Evolutionary conservation across 345 rosid genomes (phyloP).

Genomic region (Anastatica hierochuntica): DNA sequence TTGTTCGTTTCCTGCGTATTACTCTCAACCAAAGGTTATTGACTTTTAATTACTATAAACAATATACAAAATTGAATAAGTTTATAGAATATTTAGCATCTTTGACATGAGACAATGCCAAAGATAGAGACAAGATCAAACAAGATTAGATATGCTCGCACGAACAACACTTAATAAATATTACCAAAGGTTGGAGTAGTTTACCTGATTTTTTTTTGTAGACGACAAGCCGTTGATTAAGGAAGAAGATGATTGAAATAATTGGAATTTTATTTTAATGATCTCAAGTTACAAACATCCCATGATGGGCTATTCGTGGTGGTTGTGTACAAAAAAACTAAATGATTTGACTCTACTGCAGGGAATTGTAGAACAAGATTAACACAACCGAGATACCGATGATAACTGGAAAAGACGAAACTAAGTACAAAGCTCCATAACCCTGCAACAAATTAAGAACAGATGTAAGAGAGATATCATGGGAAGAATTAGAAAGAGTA

Average conservation of each 20-base stretch:
- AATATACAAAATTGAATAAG: background rate
- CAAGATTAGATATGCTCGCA: constrained; percentile 10
- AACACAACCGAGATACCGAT: constrained; percentile 79
- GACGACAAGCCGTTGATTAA: constrained; percentile 12
- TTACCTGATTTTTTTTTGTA: constrained; percentile 16
- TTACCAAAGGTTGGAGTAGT: constrained; percentile 2
- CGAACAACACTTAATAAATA: constrained; percentile 12
- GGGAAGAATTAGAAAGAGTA: background rate
- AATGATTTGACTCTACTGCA: constrained; percentile 41
- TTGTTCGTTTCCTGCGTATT: constrained; percentile 17
- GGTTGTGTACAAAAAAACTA: background rate
- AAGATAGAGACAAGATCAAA: constrained; percentile 23
- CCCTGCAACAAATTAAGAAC: constrained; percentile 48
- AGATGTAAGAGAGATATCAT: background rate
- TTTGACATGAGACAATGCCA: constrained; percentile 22
- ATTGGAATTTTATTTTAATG: constrained; percentile 1
- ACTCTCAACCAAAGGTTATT: constrained; percentile 24
- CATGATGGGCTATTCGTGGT: constrained; percentile 16
- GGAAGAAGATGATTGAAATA: constrained; percentile 2
- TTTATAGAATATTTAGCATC: background rate
- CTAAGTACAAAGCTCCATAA: constrained; percentile 85
- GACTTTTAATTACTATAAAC: constrained; percentile 9
- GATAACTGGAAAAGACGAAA: constrained; percentile 82
- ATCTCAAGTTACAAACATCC: constrained; percentile 18
- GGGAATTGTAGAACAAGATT: constrained; percentile 84